A percentile compares a stretch with the other conserved stretches of the same genome.
These are phyloP conservation scores for Chrysanthemum lavandulifolium DNA, from an alignment of 129 eudicot genomes.

Conservation along the genomic window DNA sequence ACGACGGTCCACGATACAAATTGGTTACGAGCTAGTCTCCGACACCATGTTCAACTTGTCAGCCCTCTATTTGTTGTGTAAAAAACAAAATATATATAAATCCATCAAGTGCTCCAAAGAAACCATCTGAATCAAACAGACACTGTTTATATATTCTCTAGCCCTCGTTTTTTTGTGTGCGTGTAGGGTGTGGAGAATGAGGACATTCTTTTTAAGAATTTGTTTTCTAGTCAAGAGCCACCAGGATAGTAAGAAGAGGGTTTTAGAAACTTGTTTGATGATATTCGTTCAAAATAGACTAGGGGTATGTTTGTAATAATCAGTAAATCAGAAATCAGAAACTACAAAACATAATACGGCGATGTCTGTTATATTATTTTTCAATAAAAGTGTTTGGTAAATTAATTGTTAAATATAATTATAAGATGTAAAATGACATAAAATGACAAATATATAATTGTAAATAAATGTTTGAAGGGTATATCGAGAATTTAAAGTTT, in stretches of 20 bases:
- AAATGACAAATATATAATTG: no score
- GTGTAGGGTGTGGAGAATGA: conserved; percentile 20
- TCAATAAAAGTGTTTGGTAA: no score
- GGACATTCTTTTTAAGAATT: conserved; percentile 14
- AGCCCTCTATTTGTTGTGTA: neutral
- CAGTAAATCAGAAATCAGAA: no score
- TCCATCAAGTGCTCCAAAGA: conserved; percentile 30
- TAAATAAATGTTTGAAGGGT: no score
- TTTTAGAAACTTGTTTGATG: neutral
- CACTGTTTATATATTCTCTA: conserved; percentile 22
- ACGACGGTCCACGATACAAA: neutral
- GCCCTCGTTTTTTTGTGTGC: conserved; percentile 24
- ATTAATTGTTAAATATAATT: no score
- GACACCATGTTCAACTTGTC: neutral
- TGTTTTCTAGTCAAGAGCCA: conserved; percentile 19
- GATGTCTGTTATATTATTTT: no score
- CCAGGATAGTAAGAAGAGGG: neutral
- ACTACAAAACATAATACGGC: no score
- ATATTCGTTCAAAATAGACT: neutral
- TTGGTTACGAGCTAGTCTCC: neutral
- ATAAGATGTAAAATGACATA: no score
- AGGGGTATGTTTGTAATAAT: no score
- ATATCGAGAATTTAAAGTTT: no score
- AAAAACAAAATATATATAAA: conserved; percentile 23
- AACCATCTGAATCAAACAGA: conserved; percentile 23